phyloP scores from a whole-genome alignment of 805 yeast species.

The Jamesozyma jinghongensis region DNA sequence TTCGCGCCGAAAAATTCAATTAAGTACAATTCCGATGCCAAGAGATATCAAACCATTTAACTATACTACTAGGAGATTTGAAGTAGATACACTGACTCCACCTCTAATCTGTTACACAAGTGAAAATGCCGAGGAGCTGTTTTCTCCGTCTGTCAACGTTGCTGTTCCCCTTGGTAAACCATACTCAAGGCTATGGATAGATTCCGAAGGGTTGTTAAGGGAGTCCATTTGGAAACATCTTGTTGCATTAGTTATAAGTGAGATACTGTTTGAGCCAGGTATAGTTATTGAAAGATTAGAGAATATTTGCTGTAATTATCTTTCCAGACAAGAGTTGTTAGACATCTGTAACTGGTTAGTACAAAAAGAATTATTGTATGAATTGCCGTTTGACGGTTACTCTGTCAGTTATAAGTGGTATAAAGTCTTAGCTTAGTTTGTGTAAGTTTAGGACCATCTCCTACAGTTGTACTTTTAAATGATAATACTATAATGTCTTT shows the following conservation, averaged over 20 bases:
- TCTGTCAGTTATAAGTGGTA: conserved; percentile 21
- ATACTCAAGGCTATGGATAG: conserved; percentile 66
- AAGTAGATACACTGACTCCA: conserved; percentile 51
- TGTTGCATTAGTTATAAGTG: conserved; percentile 38
- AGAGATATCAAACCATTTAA: conserved; percentile 43
- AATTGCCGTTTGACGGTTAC: conserved; percentile 16
- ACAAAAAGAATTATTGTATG: conserved; percentile 21
- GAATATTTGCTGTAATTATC: conserved; percentile 17
- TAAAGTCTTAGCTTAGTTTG: conserved; percentile 7
- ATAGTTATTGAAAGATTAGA: conserved; percentile 26
- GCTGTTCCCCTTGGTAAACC: conserved; percentile 53
- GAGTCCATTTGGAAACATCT: conserved; percentile 50
- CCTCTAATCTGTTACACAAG: conserved; percentile 40
- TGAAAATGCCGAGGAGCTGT: conserved; percentile 5
- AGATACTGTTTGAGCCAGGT: conserved; percentile 50
- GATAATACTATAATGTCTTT: background rate
- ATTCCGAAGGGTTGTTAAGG: conserved; percentile 52
- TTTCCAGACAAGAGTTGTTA: conserved; percentile 33
- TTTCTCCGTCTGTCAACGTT: conserved; percentile 6
- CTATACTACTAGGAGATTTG: conserved; percentile 69
- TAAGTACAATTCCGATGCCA: conserved; percentile 48
- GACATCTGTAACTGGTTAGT: conserved; percentile 39
- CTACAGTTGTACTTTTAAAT: background rate
- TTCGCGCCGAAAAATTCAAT: conserved; percentile 33
- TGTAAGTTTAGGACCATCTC: background rate